These are phyloP conservation scores for Parmelia sp. DNA, from an alignment of 495 filamentous ascomycete genomes.

Conservation along the genomic window DNA sequence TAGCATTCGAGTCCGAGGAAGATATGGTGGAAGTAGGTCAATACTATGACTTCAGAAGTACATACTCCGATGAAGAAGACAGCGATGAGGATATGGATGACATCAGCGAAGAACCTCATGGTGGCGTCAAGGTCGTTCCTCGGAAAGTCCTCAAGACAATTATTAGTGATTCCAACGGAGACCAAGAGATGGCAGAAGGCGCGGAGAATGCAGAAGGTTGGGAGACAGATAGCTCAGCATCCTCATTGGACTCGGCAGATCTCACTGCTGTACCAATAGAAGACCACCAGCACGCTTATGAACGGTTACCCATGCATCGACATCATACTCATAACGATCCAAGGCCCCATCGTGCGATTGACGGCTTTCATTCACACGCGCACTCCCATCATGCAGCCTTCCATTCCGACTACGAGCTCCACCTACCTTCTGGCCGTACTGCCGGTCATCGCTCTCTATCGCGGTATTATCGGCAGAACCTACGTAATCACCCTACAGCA, in stretches of 20 bases:
- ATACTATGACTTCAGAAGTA: conserved; percentile 93
- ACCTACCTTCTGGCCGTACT: conserved; percentile 84
- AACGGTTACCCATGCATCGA: conserved; percentile 53
- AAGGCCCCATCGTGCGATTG: conserved; percentile 58
- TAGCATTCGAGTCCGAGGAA: conserved; percentile 81
- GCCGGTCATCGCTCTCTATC: conserved; percentile 84
- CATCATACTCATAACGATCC: conserved; percentile 59
- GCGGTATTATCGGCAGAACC: conserved; percentile 86
- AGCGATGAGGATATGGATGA: conserved; percentile 54
- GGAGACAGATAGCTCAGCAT: conserved; percentile 87
- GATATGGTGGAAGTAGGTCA: conserved; percentile 96
- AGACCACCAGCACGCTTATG: conserved; percentile 52
- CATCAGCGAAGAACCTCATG: conserved; percentile 31
- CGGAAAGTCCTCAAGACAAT: conserved; percentile 23
- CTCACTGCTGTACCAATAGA: conserved; percentile 66
- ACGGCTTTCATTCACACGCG: conserved; percentile 69
- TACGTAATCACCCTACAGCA: conserved; percentile 69
- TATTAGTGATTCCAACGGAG: conserved; percentile 20
- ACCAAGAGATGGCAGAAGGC: conserved; percentile 34
- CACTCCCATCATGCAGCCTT: conserved; percentile 65
- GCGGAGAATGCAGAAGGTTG: conserved; percentile 63
- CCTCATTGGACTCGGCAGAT: conserved; percentile 72
- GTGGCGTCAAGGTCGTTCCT: conserved; percentile 24
- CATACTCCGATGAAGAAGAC: conserved; percentile 73
- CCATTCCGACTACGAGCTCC: conserved; percentile 85